A percentile compares a stretch with the other conserved stretches of the same genome.
Conservation (phyloP, 2,329 filamentous ascomycete species). For the Neoscytalidium dimidiatum region DNA sequence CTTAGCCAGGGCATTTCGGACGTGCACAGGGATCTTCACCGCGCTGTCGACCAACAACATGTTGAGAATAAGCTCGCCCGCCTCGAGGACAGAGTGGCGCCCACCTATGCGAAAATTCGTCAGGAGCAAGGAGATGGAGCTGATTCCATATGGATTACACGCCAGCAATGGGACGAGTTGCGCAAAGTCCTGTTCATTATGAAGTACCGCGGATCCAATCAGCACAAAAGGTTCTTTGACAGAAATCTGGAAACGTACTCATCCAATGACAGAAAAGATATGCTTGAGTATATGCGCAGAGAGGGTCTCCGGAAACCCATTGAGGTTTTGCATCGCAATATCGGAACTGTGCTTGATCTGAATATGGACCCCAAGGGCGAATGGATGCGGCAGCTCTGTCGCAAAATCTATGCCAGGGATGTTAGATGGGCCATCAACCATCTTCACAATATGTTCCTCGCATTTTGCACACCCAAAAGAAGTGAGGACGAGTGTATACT, state of each 20-base stretch:
- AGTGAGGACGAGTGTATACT: conserved; percentile 35
- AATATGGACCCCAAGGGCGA: conserved; percentile 29
- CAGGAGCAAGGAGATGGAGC: conserved; percentile 27
- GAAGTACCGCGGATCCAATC: conserved; percentile 44
- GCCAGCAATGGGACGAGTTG: conserved; percentile 38
- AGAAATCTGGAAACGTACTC: conserved; percentile 39
- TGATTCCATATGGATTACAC: conserved; percentile 30
- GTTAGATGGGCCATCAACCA: conserved; percentile 33
- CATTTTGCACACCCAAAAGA: conserved; percentile 31
- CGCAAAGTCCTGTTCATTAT: conserved; percentile 52
- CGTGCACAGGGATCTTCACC: conserved; percentile 32
- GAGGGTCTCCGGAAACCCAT: conserved; percentile 31
- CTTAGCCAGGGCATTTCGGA: conserved; percentile 30
- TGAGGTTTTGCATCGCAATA: conserved; percentile 40
- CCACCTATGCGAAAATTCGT: conserved; percentile 25
- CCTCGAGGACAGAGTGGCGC: conserved; percentile 29
- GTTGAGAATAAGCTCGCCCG: conserved; percentile 31
- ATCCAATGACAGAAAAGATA: conserved; percentile 26
- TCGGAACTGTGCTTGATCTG: conserved; percentile 33
- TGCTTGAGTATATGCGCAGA: conserved; percentile 35
- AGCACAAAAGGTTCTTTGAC: conserved; percentile 35
- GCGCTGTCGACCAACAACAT: conserved; percentile 25
- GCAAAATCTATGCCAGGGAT: conserved; percentile 32
- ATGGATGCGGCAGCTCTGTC: conserved; percentile 30
- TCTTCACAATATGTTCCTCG: conserved; percentile 30